phyloP scores from a whole-genome alignment of 2,329 filamentous ascomycete genomes.

The Grosmannia clavigera region DNA sequence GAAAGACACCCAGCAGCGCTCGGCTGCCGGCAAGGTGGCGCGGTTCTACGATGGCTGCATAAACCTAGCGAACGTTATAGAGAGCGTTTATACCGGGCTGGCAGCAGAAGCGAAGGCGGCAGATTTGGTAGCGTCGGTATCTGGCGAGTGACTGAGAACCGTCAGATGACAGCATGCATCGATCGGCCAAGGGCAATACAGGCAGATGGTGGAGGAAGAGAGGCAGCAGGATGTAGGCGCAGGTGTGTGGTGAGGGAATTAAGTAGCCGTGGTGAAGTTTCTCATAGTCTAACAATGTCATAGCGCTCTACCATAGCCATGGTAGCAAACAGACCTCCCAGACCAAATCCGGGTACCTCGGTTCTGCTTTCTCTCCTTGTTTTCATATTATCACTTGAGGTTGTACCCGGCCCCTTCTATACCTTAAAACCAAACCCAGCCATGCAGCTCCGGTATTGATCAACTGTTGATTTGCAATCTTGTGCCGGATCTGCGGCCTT shows the following conservation, averaged over 20 bases:
- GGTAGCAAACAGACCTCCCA: background rate
- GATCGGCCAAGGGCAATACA: background rate
- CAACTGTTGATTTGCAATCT: slow-evolving; percentile 73
- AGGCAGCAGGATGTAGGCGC: background rate
- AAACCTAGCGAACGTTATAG: slow-evolving; percentile 11
- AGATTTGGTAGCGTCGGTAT: background rate
- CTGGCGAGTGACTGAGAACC: background rate
- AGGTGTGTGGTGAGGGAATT: background rate
- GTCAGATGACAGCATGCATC: background rate
- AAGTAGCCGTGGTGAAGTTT: background rate
- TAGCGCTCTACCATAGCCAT: background rate
- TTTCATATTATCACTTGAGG: too few species aligned
- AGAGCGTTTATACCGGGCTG: slow-evolving; percentile 12
- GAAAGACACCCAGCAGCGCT: slow-evolving; percentile 13
- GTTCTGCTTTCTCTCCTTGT: background rate
- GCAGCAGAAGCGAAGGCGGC: slow-evolving; percentile 11
- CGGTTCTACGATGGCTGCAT: slow-evolving; percentile 12
- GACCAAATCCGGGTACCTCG: background rate
- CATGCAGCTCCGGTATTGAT: slow-evolving; percentile 87
- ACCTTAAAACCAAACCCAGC: slow-evolving; percentile 79
- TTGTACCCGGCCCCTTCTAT: slow-evolving; percentile 16
- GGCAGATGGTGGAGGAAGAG: background rate
- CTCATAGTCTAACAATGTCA: background rate
- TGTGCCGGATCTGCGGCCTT: slow-evolving; percentile 67
- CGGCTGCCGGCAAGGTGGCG: slow-evolving; percentile 10